Evolutionary conservation across 2,329 filamentous ascomycete species (phyloP).

Genomic region (Cercospora zeina): DNA sequence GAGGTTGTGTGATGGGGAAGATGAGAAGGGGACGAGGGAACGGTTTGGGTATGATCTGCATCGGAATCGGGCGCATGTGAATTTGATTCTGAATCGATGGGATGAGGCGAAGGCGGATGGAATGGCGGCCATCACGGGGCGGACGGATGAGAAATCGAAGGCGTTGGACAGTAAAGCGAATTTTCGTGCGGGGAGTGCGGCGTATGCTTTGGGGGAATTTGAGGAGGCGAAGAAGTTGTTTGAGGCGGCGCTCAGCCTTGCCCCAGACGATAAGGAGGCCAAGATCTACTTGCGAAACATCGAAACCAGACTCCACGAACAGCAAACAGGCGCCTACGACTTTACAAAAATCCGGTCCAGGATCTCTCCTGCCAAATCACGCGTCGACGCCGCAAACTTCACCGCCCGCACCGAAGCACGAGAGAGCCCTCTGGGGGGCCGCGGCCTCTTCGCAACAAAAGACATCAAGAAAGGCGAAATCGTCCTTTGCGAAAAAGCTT

Average conservation of each 20-base stretch:
- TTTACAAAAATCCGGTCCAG: constrained; percentile 26
- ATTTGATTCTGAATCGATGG: constrained; percentile 20
- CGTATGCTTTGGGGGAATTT: constrained; percentile 31
- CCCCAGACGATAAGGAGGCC: constrained; percentile 24
- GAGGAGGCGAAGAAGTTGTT: constrained; percentile 20
- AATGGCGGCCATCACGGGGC: constrained; percentile 14
- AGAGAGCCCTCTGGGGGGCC: constrained; percentile 40
- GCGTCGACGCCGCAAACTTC: constrained; percentile 31
- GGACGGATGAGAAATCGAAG: constrained; percentile 16
- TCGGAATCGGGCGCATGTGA: constrained; percentile 24
- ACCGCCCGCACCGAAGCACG: constrained; percentile 14
- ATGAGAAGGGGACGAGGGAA: neutral
- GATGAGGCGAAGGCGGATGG: constrained; percentile 22
- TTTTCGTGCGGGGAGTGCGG: constrained; percentile 33
- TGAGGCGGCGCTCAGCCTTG: constrained; percentile 14
- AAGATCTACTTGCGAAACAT: constrained; percentile 19
- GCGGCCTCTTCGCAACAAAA: constrained; percentile 47
- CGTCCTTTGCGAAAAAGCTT: constrained; percentile 44
- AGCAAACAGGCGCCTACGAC: constrained; percentile 28
- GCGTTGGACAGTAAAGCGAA: constrained; percentile 30
- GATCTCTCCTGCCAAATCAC: constrained; percentile 7
- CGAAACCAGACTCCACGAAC: constrained; percentile 27
- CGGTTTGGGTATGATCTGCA: constrained; percentile 16
- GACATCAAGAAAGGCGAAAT: constrained; percentile 45
- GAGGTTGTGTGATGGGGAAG: neutral